Evolutionary conservation across 2,329 filamentous ascomycete species (phyloP), one percentile per base, ranked within the genome.

Genomic region (Fusarium sarcochroum): DNA sequence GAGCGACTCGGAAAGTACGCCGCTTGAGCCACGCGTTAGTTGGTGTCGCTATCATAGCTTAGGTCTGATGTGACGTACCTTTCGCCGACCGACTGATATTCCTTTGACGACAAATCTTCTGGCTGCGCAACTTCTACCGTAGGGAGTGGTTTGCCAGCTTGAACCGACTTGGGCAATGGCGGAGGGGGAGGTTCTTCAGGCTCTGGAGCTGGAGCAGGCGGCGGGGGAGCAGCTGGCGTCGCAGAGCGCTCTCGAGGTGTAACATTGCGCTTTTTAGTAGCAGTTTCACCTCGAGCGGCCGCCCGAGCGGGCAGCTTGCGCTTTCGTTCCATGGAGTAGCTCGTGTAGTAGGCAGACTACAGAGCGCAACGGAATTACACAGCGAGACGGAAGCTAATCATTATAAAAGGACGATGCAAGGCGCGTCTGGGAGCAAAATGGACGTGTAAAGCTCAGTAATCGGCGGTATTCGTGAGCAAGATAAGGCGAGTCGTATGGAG

Each of bases 71-170:
- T 41, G 37, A 51, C 67, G 69, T 79, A 90, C 90, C 90, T 93
- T 76, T 93, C 91, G 58, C 89, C 86, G 40, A 94, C 85, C 23
- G 88, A 88, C 79, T 94, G 92, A 74, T 90, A 95, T 15, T 93
- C 91, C 68, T 85, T 86, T 6, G 80, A 75, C 0, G 90, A 81
- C 8, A 94, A 81, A 64, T 90, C 84, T 9, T 87, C 84, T 1
- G 89, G 80, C 76, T 96, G 92, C 17, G 89, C 83, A 48, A 87
- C 84, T 69, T 90, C 86, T 15, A 94, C 85, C 1, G 90, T 92
- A 4, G 92, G 92, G 32, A 95, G 80, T 17, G 91, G 89, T 73
- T 91, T 88, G 48, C 89, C 89, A 3, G 90, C 80, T 70, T 86
- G 82, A 35, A 94, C 80, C 45, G 87, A 88, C 65, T 84, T 88